Evolutionary conservation across 768 basidiomycete genomes (phyloP).

Genomic region (Astraeus odoratus): DNA sequence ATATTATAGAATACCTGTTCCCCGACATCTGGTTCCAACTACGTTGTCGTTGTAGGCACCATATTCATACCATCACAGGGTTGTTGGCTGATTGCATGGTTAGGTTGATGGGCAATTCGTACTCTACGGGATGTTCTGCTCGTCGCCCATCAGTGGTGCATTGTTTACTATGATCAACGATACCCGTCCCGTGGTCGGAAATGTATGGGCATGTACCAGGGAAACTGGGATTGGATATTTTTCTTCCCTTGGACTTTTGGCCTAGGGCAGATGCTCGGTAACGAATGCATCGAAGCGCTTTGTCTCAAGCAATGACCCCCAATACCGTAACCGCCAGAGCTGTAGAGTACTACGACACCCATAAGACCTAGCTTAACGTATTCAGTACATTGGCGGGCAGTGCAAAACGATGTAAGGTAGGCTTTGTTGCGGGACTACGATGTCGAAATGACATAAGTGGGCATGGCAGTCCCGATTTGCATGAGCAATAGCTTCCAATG

Average conservation of each 20-base stretch:
- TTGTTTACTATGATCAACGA: constrained; percentile 22
- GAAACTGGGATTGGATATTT: constrained; percentile 36
- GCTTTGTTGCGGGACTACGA: constrained; percentile 35
- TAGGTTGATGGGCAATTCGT: constrained; percentile 34
- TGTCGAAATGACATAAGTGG: constrained; percentile 34
- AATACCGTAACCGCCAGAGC: constrained; percentile 40
- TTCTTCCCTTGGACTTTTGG: constrained; percentile 16
- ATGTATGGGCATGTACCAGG: constrained; percentile 39
- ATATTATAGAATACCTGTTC: too few species aligned
- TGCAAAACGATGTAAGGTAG: constrained; percentile 29
- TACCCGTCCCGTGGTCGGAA: constrained; percentile 18
- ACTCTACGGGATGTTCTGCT: constrained; percentile 31
- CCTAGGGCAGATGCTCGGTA: constrained; percentile 14
- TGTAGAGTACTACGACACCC: constrained; percentile 37
- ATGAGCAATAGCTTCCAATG: constrained; percentile 11
- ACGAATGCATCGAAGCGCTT: constrained; percentile 13
- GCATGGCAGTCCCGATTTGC: constrained; percentile 30
- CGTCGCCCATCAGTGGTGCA: constrained; percentile 12
- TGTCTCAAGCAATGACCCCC: constrained; percentile 26
- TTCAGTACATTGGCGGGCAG: constrained; percentile 36
- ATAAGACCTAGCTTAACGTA: constrained; percentile 40
- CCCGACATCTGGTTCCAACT: constrained; percentile 34
- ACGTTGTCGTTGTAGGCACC: constrained; percentile 14
- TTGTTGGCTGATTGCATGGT: not conserved
- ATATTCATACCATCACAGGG: not conserved